phyloP scores from a whole-genome alignment of 1,139 yeast genomes.

The Neolecta irregularis region DNA sequence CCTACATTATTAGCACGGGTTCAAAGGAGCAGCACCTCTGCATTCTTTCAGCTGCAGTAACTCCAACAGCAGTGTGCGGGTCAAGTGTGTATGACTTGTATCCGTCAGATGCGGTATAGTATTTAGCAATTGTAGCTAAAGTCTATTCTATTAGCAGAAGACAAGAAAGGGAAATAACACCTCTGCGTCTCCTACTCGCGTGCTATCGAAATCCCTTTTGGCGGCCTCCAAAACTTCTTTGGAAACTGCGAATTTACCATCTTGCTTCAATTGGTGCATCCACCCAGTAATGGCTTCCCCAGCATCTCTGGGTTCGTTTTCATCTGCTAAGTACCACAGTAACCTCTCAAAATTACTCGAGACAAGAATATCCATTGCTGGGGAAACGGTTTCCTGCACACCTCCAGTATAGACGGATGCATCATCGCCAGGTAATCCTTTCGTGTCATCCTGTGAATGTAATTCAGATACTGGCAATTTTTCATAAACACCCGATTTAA shows the following conservation, averaged over 20 bases:
- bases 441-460: constrained; percentile 5
- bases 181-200: constrained; percentile 61
- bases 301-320: constrained; percentile 35
- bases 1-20: constrained; percentile 22
- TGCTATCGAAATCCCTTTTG: constrained; percentile 53
- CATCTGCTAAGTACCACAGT: constrained; percentile 67
- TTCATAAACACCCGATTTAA: constrained; percentile 70
- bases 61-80: constrained; percentile 95
- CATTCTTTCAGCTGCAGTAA: constrained; percentile 59
- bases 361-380: constrained; percentile 95
- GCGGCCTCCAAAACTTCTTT: constrained; percentile 51
- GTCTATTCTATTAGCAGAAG: constrained; percentile 42
- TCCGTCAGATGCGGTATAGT: constrained; percentile 34
- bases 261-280: constrained; percentile 63
- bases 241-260: constrained; percentile 65
- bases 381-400: constrained; percentile 82
- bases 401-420: constrained; percentile 34
- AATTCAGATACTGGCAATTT: constrained; percentile 14
- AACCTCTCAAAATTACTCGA: constrained; percentile 93
- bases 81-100: constrained; percentile 69
- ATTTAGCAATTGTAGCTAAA: constrained; percentile 51
- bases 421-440: constrained; percentile 20
- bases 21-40: constrained; percentile 38
- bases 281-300: constrained; percentile 56
- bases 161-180: no score